phyloP scores from a whole-genome alignment of 1,139 yeast species.

The Blastobotrys serpentis region DNA sequence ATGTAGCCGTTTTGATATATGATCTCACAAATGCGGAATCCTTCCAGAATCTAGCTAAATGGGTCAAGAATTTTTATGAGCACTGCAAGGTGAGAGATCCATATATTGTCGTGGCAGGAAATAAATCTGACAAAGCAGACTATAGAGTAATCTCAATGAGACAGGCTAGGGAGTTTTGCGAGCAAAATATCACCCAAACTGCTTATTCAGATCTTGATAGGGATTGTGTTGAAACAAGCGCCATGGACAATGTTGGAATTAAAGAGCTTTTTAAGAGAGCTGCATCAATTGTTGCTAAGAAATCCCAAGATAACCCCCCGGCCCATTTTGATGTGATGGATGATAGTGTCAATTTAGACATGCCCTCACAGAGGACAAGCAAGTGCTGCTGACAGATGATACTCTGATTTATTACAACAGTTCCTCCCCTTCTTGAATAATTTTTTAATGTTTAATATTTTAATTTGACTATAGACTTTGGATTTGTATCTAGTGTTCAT shows the following conservation, averaged over 20 bases:
- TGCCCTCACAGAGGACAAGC: neutral
- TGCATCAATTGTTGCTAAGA: conserved; percentile 19
- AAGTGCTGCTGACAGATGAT: conserved; percentile 4
- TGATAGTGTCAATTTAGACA: neutral
- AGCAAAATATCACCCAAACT: neutral
- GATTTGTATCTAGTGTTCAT: neutral
- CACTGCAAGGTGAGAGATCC: conserved; percentile 53
- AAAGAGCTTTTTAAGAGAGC: conserved; percentile 20
- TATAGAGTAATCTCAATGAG: conserved; percentile 24
- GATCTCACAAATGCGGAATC: conserved; percentile 55
- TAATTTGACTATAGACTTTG: neutral
- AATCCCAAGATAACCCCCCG: neutral
- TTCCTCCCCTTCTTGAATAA: too few relatives aligned
- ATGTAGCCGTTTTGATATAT: conserved; percentile 56
- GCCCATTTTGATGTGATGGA: conserved; percentile 4
- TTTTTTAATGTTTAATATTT: too few relatives aligned
- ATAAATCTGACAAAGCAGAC: conserved; percentile 46
- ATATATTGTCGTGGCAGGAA: conserved; percentile 55
- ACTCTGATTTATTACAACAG: too few relatives aligned
- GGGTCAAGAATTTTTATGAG: conserved; percentile 53
- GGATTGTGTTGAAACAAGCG: conserved; percentile 23
- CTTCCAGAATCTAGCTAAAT: conserved; percentile 50
- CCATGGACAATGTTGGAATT: conserved; percentile 24
- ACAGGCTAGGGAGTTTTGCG: conserved; percentile 26
- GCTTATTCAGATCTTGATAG: neutral